Percentiles rank a stretch among this genome's conserved stretches.
Conservation (phyloP, 139 green algal species). For the Micromonas pusilla region DNA sequence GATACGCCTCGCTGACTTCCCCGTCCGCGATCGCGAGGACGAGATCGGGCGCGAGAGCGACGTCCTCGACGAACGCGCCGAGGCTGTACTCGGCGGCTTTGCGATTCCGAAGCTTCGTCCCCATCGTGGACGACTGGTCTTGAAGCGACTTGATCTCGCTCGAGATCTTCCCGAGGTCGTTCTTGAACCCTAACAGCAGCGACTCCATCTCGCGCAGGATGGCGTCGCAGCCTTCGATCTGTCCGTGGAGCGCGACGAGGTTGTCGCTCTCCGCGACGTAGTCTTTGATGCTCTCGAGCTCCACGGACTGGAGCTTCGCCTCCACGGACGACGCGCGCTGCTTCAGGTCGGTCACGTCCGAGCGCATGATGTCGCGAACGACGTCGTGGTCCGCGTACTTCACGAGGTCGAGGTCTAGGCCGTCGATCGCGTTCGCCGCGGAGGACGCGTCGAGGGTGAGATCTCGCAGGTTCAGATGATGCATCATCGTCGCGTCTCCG, state of each 20-base stretch:
- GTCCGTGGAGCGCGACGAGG: conserved; percentile 72
- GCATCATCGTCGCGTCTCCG: not conserved
- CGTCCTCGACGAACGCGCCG: conserved; percentile 71
- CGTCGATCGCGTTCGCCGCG: not conserved
- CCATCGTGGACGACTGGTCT: conserved; percentile 74
- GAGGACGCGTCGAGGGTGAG: not conserved
- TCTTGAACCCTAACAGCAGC: conserved; percentile 79
- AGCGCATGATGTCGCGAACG: conserved; percentile 63
- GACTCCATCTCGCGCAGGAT: conserved; percentile 84
- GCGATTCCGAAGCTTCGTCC: conserved; percentile 75
- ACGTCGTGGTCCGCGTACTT: conserved; percentile 55
- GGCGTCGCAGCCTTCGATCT: conserved; percentile 83
- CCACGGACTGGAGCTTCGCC: conserved; percentile 66
- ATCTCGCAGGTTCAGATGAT: not conserved
- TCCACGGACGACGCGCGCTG: conserved; percentile 76
- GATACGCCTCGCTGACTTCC: conserved; percentile 69
- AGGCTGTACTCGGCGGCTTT: conserved; percentile 48
- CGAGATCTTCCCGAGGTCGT: conserved; percentile 62
- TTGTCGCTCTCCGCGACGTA: conserved; percentile 89
- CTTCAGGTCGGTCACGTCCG: conserved; percentile 42
- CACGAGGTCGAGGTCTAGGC: not conserved
- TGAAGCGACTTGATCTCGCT: conserved; percentile 46
- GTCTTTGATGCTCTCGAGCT: conserved; percentile 87
- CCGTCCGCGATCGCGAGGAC: conserved; percentile 69
- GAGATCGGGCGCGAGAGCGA: conserved; percentile 73